Evolutionary conservation across 2,329 filamentous ascomycete species (phyloP), one percentile per base, ranked within the genome.

Genomic region (Westerdykella aurantiaca): DNA sequence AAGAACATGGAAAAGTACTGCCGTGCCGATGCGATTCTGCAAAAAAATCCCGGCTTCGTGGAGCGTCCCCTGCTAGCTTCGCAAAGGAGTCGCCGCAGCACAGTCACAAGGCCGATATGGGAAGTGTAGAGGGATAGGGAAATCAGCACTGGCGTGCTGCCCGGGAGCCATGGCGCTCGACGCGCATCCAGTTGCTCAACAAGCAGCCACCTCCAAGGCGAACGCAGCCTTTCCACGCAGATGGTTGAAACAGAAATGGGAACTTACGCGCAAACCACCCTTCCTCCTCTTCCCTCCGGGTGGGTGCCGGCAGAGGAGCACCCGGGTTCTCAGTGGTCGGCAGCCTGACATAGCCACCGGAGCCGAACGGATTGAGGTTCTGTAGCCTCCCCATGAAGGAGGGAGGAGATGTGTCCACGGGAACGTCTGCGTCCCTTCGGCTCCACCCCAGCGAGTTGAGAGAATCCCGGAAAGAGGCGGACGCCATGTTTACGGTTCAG

Each of bases 381-480:
- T 88, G 83, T 57, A 98, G 77, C 51, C 83, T 88, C 43, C 87
- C 86, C 48, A 96, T 69, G 43, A 97, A 74, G 22, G 88, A 85
- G 50, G 80, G 83, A 61, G 82, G 79, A 56, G 82, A 75, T 38
- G 85, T 93, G 69, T 80, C 86, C 59, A 85, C 83, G 52, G 88
- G 82, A 43, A 85, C 73, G 61, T 94, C 86, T 52, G 80, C 69
- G 46, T 89, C 85, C 61, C 91, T 82, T 57, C 91, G 85, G 61
- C 88, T 88, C 93, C 93, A 97, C 49, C 93, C 93, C 60, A 97
- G 72, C 47, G 88, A 93, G 75, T 88, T 94, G 77, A 97, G 89
- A 17, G 88, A 94, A 70, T 96, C 88, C 66, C 90, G 82, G 69
- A 98, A 97, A 38, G 88, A 87, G 55, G 82, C 76, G 54, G 89